Evolutionary conservation across 805 yeast genomes (phyloP).

Genomic region (Sugiyamaella qingdaonensis): DNA sequence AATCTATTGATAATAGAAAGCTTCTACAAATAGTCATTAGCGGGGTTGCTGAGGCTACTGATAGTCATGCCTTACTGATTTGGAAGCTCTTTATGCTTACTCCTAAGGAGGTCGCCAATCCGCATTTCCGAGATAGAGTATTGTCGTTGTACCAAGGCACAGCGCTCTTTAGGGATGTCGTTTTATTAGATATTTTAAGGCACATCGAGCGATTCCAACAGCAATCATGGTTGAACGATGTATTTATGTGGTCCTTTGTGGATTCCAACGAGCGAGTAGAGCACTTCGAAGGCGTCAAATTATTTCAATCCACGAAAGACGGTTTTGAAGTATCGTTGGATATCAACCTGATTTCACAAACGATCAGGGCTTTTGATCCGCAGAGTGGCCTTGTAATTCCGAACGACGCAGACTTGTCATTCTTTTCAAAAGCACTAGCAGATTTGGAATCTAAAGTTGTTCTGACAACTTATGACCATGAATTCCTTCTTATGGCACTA

Average conservation of each 20-base stretch:
- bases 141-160: conserved; percentile 62
- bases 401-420: not conserved
- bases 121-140: conserved; percentile 46
- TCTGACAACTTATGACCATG: conserved; percentile 49
- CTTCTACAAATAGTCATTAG: conserved; percentile 61
- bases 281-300: conserved; percentile 47
- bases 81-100: conserved; percentile 49
- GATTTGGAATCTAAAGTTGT: not conserved
- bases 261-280: conserved; percentile 37
- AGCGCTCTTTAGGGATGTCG: conserved; percentile 51
- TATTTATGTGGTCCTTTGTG: conserved; percentile 61
- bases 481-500: conserved; percentile 59
- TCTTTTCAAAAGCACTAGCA: not conserved
- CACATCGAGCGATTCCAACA: conserved; percentile 50
- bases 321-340: conserved; percentile 48
- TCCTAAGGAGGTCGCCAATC: conserved; percentile 42
- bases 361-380: conserved; percentile 35
- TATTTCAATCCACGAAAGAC: conserved; percentile 42
- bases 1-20: conserved; percentile 41
- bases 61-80: conserved; percentile 45
- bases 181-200: conserved; percentile 54
- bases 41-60: conserved; percentile 42
- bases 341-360: conserved; percentile 43
- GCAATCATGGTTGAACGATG: conserved; percentile 61
- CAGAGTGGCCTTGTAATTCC: conserved; percentile 2